Evolutionary conservation across 1,284 basidiomycete genomes (phyloP).

Genomic region (Ustanciosporium gigantosporum): DNA sequence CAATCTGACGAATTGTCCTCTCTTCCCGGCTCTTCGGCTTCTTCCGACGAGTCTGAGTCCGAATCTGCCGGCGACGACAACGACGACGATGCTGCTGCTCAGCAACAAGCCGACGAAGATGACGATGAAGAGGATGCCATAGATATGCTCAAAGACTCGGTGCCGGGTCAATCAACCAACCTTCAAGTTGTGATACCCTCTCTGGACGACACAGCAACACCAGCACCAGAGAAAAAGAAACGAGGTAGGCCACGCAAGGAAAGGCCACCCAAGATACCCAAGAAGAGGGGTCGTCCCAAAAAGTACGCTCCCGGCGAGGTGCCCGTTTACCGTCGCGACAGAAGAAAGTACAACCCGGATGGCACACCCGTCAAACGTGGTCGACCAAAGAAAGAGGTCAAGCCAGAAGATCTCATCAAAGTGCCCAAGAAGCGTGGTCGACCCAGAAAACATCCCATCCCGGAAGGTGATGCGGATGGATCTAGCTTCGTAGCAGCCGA

Average conservation of each 20-base stretch:
- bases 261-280: slow-evolving; percentile 10
- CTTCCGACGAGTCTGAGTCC: background rate
- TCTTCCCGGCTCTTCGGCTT: slow-evolving; percentile 4
- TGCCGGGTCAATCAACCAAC: background rate
- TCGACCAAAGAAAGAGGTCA: slow-evolving; percentile 25
- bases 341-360: slow-evolving; percentile 30
- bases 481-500: too few relatives aligned
- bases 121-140: slow-evolving; percentile 27
- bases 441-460: slow-evolving; percentile 10
- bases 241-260: slow-evolving; percentile 25
- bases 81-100: background rate
- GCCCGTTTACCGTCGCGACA: slow-evolving; percentile 4
- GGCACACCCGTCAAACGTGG: slow-evolving; percentile 25
- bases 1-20: slow-evolving; percentile 35
- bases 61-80: slow-evolving; percentile 2
- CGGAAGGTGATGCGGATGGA: background rate
- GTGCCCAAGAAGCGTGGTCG: slow-evolving; percentile 30
- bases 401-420: slow-evolving; percentile 24
- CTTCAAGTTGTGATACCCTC: slow-evolving; percentile 19
- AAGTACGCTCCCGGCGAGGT: slow-evolving; percentile 30
- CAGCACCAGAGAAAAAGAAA: slow-evolving; percentile 6
- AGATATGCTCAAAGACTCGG: slow-evolving; percentile 23
- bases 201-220: too few relatives aligned
- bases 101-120: background rate
- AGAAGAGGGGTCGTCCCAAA: slow-evolving; percentile 33